These are phyloP conservation scores for Coniochaeta prunicola DNA, from an alignment of 2,329 filamentous ascomycete species.

Conservation along the genomic window DNA sequence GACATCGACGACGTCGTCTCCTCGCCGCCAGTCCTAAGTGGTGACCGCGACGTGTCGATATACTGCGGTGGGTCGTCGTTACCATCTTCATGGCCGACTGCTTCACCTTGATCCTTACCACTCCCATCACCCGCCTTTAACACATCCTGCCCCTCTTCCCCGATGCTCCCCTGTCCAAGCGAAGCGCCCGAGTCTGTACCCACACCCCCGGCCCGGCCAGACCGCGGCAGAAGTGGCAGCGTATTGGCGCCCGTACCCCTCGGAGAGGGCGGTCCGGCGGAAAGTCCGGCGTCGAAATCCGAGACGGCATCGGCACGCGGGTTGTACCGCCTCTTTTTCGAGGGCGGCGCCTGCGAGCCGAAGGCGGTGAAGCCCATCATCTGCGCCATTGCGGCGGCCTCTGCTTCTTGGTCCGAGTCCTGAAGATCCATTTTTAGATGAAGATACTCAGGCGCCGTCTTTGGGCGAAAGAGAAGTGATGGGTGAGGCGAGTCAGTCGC, in stretches of 20 bases:
- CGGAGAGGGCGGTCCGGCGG: conserved; percentile 15
- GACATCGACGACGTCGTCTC: conserved; percentile 3
- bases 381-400: conserved; percentile 49
- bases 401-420: background rate
- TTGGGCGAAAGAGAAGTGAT: no score
- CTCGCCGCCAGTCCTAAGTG: conserved; percentile 8
- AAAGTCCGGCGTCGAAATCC: conserved; percentile 17
- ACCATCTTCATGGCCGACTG: conserved; percentile 14
- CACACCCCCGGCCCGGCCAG: background rate
- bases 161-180: no score
- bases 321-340: conserved; percentile 64
- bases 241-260: conserved; percentile 23
- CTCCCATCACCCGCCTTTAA: background rate
- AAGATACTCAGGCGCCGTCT: no score
- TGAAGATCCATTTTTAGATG: background rate
- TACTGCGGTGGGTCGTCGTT: conserved; percentile 18
- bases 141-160: background rate
- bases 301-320: conserved; percentile 43
- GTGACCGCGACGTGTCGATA: conserved; percentile 23
- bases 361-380: conserved; percentile 71
- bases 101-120: background rate
- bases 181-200: no score
- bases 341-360: conserved; percentile 43
- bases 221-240: conserved; percentile 7
- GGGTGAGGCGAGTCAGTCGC: no score